phyloP scores from a whole-genome alignment of 106 monocot species.

The Narthecium ossifragum region DNA sequence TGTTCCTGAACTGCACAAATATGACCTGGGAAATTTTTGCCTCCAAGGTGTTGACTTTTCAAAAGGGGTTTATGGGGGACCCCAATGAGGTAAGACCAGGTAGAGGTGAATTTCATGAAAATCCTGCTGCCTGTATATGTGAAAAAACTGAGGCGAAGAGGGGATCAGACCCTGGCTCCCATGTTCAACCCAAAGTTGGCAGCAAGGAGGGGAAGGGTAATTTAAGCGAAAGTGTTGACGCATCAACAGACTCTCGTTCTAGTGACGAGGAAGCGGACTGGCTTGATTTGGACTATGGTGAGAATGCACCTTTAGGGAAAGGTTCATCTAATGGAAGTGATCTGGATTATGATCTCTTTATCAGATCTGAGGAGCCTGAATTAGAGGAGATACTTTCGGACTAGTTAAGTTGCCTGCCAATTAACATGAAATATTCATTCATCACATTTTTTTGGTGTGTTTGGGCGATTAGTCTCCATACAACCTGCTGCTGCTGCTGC shows the following conservation, averaged over 20 bases:
- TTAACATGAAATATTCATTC: neutral
- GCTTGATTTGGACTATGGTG: constrained; percentile 32
- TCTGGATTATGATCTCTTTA: constrained; percentile 15
- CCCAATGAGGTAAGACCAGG: constrained; percentile 86
- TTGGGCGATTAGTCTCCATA: neutral
- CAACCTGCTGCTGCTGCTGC: neutral
- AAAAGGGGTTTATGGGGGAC: constrained; percentile 94
- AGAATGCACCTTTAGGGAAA: constrained; percentile 2
- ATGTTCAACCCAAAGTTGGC: constrained; percentile 2
- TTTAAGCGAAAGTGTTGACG: neutral
- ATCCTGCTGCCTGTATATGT: constrained; percentile 72
- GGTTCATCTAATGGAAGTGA: constrained; percentile 6
- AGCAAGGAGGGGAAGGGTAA: constrained; percentile 1
- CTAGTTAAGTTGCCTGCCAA: neutral
- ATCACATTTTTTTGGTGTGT: neutral
- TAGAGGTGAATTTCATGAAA: constrained; percentile 94
- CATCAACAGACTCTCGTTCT: constrained; percentile 7
- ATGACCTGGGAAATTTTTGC: constrained; percentile 86
- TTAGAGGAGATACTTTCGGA: constrained; percentile 38
- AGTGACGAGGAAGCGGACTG: constrained; percentile 33
- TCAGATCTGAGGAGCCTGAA: constrained; percentile 23
- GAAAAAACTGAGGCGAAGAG: constrained; percentile 14
- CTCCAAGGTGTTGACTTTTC: constrained; percentile 49
- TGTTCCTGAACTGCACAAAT: constrained; percentile 60
- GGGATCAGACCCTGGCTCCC: neutral